Evolutionary conservation across 331 rosid species (phyloP), one percentile per base, ranked within the genome.

Genomic region (Quercus lobata): DNA sequence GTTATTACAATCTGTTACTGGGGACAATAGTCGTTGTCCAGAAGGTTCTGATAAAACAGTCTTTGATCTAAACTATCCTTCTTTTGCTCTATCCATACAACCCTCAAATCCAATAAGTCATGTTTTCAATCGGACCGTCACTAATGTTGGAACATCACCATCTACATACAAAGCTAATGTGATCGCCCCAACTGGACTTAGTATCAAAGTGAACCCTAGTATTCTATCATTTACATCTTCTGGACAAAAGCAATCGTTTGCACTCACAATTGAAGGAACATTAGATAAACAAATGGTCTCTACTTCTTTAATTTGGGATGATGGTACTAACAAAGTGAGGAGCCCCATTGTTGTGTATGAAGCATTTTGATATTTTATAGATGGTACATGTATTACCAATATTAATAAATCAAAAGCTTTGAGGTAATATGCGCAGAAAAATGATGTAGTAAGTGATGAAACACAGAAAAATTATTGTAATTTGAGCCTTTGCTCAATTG

Each of bases 271-370:
- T 63, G 24, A 83, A 53, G 88, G 92, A 79, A 62, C 8, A 41
- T 15, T 74, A 15, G 3, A 11, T 5, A 24, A 9, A 1, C 7
- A 34, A 24, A 6, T 62, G 2, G 73, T 5, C 7, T 86, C 90
- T 5, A 55, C 81, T 25, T 68, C 85, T 66, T 75, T 88, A 76
- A 54, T 86, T 19, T 88, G 90, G 90, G 74, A 66, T 72, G 87
- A 84, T 55, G 88, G 86, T 1, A 19, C 5, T 0, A 35, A 19
- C 69, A 73, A 84, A 76, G 87, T 86, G 52, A 86, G 92, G 68
- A 88, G 88, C 25, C 90, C 84, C 12, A 49, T 49, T 49, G 16
- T 49, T 49, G 54, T 49, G 54, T 49, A 49, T 49, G 54, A 14
- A 0, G 54, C 54, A 49, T 49, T 49, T 49, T 49, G 54, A 49